These are phyloP conservation scores for Epichloe baconii DNA, from an alignment of 2,329 filamentous ascomycete species.

Conservation along the genomic window DNA sequence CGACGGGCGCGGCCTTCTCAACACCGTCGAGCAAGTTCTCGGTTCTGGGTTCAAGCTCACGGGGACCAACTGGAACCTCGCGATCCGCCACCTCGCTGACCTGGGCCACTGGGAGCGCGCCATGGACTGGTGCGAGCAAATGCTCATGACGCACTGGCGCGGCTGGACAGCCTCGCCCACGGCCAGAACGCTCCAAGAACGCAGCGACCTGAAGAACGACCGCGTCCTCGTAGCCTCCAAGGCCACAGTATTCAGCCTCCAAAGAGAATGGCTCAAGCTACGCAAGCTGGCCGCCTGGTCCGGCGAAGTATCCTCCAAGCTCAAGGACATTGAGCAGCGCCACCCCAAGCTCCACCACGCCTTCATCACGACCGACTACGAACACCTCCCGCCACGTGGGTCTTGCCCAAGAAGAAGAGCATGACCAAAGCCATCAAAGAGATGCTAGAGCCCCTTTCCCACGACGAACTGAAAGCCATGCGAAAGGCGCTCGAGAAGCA, in stretches of 20 bases:
- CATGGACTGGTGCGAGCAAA: constrained; percentile 60
- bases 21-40: constrained; percentile 42
- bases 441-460: constrained; percentile 17
- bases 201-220: constrained; percentile 25
- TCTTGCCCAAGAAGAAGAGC: constrained; percentile 12
- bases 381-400: constrained; percentile 15
- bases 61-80: constrained; percentile 68
- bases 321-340: constrained; percentile 23
- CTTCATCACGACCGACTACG: constrained; percentile 21
- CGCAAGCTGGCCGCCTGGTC: constrained; percentile 37
- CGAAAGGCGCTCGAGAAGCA: constrained; percentile 10
- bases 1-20: constrained; percentile 33
- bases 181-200: constrained; percentile 15
- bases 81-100: constrained; percentile 54
- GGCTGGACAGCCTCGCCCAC: constrained; percentile 44
- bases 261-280: constrained; percentile 36
- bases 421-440: constrained; percentile 17
- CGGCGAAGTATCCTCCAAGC: constrained; percentile 25
- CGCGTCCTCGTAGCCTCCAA: constrained; percentile 19
- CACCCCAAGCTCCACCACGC: constrained; percentile 30
- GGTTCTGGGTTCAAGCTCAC: constrained; percentile 60
- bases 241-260: constrained; percentile 34
- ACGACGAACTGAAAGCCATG: constrained; percentile 17
- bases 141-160: constrained; percentile 66
- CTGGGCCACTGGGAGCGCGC: constrained; percentile 49